A percentile compares a stretch with the other conserved stretches of the same genome.
Evolutionary conservation across 148 eudicot genomes (phyloP).

Genomic region (Nepenthes mirabilis): DNA sequence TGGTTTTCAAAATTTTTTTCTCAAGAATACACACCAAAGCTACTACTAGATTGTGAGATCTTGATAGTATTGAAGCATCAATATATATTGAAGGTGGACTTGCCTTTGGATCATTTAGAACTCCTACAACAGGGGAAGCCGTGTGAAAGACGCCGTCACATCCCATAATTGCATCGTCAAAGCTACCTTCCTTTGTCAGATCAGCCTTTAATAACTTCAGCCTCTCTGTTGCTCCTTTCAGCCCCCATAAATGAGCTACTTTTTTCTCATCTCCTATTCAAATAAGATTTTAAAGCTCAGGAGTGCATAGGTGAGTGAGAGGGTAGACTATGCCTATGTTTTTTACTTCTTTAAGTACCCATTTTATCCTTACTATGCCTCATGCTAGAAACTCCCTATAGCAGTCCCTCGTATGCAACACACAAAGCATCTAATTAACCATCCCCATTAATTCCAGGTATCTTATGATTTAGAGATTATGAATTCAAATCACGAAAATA

Average conservation of each 20-base stretch:
- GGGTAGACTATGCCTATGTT: too few relatives aligned
- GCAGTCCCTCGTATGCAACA: too few relatives aligned
- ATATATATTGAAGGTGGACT: background rate
- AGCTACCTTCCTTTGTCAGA: conserved; percentile 72
- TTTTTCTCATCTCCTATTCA: conserved; percentile 44
- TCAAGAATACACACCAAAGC: too few relatives aligned
- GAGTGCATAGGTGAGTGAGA: background rate
- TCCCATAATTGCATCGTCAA: conserved; percentile 62
- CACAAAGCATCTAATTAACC: too few relatives aligned
- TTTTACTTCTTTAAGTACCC: too few relatives aligned
- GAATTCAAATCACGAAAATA: too few relatives aligned
- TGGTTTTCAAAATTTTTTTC: too few relatives aligned
- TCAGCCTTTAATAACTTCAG: conserved; percentile 56
- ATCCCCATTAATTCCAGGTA: too few relatives aligned
- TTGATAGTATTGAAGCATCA: background rate
- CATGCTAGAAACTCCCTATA: too few relatives aligned
- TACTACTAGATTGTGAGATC: too few relatives aligned
- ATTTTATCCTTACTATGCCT: too few relatives aligned
- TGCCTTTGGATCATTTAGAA: conserved; percentile 47
- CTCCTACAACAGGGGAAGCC: conserved; percentile 74
- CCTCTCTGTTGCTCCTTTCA: conserved; percentile 87
- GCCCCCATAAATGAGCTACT: conserved; percentile 60
- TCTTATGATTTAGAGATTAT: too few relatives aligned
- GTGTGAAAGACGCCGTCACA: conserved; percentile 89
- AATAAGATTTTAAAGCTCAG: background rate